Evolutionary conservation across 2,329 filamentous ascomycete species (phyloP).

Genomic region (Aphanocladium album): DNA sequence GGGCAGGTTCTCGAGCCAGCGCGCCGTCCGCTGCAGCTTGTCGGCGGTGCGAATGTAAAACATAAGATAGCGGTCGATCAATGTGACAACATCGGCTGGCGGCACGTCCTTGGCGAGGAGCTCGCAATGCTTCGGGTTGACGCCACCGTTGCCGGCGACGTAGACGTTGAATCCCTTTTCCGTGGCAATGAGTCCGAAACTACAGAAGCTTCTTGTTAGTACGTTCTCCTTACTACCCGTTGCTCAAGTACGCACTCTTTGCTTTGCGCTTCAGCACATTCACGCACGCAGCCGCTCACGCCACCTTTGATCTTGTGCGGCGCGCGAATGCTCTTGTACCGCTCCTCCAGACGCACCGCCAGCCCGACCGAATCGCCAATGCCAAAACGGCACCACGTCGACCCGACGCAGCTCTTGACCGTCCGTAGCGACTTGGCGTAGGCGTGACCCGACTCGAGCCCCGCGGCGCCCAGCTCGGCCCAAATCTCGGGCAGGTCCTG

Average conservation of each 20-base stretch:
- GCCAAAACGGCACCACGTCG: slow-evolving; percentile 85
- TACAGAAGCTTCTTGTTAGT: slow-evolving; percentile 24
- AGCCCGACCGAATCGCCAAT: slow-evolving; percentile 88
- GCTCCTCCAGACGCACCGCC: slow-evolving; percentile 80
- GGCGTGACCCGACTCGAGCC: slow-evolving; percentile 86
- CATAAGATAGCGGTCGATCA: slow-evolving; percentile 83
- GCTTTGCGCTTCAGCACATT: slow-evolving; percentile 87
- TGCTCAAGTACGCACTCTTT: slow-evolving; percentile 62
- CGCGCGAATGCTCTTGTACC: slow-evolving; percentile 84
- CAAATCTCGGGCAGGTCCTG: slow-evolving; percentile 81
- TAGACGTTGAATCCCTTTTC: slow-evolving; percentile 94
- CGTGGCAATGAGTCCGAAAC: slow-evolving; percentile 84
- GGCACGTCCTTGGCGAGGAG: slow-evolving; percentile 82
- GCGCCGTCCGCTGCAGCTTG: slow-evolving; percentile 80
- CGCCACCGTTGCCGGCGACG: slow-evolving; percentile 83
- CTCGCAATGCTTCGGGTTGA: slow-evolving; percentile 76
- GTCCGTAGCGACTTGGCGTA: slow-evolving; percentile 87
- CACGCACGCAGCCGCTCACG: slow-evolving; percentile 84
- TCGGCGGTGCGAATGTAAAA: slow-evolving; percentile 94
- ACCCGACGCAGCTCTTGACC: slow-evolving; percentile 88
- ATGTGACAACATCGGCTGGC: slow-evolving; percentile 73
- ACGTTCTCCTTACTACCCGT: background rate
- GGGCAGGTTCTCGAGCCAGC: slow-evolving; percentile 80
- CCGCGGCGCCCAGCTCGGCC: slow-evolving; percentile 72
- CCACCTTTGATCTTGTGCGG: slow-evolving; percentile 91